A percentile compares a stretch with the other conserved stretches of the same genome.
Evolutionary conservation across 805 yeast species (phyloP).

Genomic region (Myxozyma lipomycoides): DNA sequence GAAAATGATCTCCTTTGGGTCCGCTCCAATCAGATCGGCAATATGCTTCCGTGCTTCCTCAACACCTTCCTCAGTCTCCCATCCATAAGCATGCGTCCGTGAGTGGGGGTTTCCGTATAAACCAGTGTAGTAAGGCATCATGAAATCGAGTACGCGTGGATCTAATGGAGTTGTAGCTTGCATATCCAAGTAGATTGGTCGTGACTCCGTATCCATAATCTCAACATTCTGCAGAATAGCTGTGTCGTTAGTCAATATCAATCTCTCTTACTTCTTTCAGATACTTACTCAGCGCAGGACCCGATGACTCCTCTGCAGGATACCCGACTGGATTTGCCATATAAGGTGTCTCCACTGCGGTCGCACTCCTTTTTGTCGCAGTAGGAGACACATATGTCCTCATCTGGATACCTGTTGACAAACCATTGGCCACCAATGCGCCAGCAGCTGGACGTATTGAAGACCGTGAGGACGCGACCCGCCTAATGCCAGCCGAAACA

Average conservation of each 20-base stretch:
- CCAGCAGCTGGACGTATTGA: no score
- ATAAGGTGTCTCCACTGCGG: conserved; percentile 3
- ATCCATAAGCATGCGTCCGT: conserved; percentile 93
- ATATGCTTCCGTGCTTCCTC: conserved; percentile 80
- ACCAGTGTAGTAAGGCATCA: conserved; percentile 84
- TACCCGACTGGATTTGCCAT: neutral
- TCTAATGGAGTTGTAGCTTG: conserved; percentile 99
- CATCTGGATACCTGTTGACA: no score
- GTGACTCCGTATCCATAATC: conserved; percentile 30
- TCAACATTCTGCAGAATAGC: conserved; percentile 23
- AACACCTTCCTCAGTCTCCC: conserved; percentile 95
- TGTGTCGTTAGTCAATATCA: neutral
- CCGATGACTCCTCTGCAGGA: neutral
- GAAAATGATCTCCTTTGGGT: conserved; percentile 93
- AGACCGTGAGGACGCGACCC: no score
- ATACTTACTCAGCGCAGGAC: neutral
- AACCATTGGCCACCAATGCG: no score
- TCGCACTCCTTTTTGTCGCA: neutral
- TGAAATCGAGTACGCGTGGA: conserved; percentile 88
- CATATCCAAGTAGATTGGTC: conserved; percentile 95
- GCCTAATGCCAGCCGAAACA: no score
- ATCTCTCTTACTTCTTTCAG: neutral
- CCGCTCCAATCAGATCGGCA: conserved; percentile 84
- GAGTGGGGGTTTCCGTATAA: conserved; percentile 97
- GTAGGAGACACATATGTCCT: neutral